Percentiles rank a stretch among this genome's conserved stretches.
Evolutionary conservation across 495 filamentous ascomycete genomes (phyloP).

Genomic region (Penicillium alfredii): DNA sequence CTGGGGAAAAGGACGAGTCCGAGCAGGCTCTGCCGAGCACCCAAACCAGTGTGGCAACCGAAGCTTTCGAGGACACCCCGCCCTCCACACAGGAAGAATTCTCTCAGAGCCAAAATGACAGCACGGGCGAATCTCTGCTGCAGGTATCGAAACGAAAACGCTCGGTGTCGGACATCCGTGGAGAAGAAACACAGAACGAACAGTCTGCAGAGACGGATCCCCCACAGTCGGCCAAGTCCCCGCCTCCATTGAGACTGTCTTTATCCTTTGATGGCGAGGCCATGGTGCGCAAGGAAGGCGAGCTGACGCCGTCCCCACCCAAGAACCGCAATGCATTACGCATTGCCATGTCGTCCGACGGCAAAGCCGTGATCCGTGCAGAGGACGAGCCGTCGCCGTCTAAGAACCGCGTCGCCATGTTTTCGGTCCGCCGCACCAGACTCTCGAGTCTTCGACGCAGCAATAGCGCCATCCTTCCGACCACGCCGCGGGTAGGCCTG

Average conservation of each 20-base stretch:
- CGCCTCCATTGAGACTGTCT: constrained; percentile 53
- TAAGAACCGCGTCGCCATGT: constrained; percentile 49
- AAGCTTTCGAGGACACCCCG: constrained; percentile 26
- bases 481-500: constrained; percentile 24
- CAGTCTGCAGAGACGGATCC: constrained; percentile 14
- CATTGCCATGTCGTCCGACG: constrained; percentile 48
- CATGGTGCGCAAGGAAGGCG: constrained; percentile 61
- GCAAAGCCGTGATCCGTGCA: constrained; percentile 43
- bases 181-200: constrained; percentile 5
- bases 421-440: constrained; percentile 45
- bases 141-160: constrained; percentile 35
- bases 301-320: constrained; percentile 66
- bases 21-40: constrained; percentile 26
- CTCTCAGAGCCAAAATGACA: constrained; percentile 11
- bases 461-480: constrained; percentile 49
- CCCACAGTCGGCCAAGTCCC: constrained; percentile 32
- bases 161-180: constrained; percentile 28
- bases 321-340: constrained; percentile 39
- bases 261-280: constrained; percentile 79
- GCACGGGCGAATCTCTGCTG: constrained; percentile 17
- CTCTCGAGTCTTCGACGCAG: constrained; percentile 55
- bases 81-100: constrained; percentile 20
- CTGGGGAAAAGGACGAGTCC: constrained; percentile 23
- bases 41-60: constrained; percentile 36
- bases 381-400: constrained; percentile 44